Base-by-base conservation (phyloP, 495 filamentous ascomycete species). In the Hypoxylon intermedium region DNA sequence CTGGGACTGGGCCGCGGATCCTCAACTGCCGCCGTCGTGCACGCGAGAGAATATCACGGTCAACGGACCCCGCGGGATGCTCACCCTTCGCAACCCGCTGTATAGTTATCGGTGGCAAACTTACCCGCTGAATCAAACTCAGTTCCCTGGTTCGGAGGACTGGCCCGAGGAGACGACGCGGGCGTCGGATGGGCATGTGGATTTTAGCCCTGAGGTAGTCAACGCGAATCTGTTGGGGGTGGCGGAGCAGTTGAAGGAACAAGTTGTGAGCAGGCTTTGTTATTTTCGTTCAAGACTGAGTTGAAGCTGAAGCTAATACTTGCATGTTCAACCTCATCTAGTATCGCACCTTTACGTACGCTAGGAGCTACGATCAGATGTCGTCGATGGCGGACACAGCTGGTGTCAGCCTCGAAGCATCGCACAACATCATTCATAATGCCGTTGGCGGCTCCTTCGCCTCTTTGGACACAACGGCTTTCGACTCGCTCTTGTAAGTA, bases 1-100 rank as follows among this genome's bases (percentile, higher is more conserved):
- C 64, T 79, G 77, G 74, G 76, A 77, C 63, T 78, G 77, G 75
- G 74, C 69, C 2, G 24, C 61, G 3, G 59, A 72, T 11, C 21
- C 70, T 0, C 51, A 18, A 5, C 56, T 78, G 6, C 76, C 75
- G 9, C 42, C 38, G 0, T 71, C 72, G 13, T 67, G 52, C 15
- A 66, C 52, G n/a, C 16, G 26, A 12, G 28, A 49, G 33, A 74
- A 65, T 31, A 53, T 76, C 50, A 76, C 67, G 1, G 63, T 79
- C 6, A 71, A 61, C 13, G 68, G 68, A 2, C 70, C 74, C 2
- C 21, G 26, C 6, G 75, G 75, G 0, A 12, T 38, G 3, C 31
- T 57, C 16, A 62, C 48, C 4, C 38, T 77, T 2, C 60, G 60
- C 16, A 77, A 76, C 31, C 72, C 75, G 19, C 63, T 77, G 1